Conservation (phyloP, 306 rosid species). For the Lathyrus oleraceus region DNA sequence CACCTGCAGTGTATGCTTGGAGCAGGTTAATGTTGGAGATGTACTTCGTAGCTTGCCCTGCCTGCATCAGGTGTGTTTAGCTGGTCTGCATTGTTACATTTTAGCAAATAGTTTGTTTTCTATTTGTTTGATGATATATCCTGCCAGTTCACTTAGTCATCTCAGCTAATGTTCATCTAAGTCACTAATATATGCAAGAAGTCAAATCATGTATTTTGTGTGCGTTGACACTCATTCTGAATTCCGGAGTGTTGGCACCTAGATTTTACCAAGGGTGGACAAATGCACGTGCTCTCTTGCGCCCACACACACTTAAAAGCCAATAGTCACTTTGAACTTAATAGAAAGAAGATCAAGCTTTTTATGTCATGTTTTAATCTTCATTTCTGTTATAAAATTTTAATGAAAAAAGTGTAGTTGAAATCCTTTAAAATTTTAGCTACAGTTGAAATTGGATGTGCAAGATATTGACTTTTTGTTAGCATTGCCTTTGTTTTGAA, state of each 20-base stretch:
- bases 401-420: neutral
- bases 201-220: neutral
- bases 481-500: neutral
- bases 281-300: neutral
- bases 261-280: neutral
- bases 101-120: slow-evolving; percentile 7
- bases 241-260: neutral
- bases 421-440: slow-evolving; percentile 8
- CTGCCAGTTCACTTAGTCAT: neutral
- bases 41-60: slow-evolving; percentile 95
- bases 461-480: neutral
- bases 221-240: neutral
- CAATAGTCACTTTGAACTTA: neutral
- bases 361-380: neutral
- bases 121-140: slow-evolving; percentile 3
- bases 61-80: slow-evolving; percentile 76
- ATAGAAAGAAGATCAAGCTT: neutral
- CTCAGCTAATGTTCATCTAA: neutral
- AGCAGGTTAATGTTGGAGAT: slow-evolving; percentile 88
- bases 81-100: neutral
- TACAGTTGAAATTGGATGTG: neutral
- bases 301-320: neutral
- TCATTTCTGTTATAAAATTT: neutral
- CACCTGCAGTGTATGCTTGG: slow-evolving; percentile 96
- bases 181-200: slow-evolving; percentile 15